Percentiles rank a stretch among this genome's conserved stretches.
Conservation (phyloP, 345 rosid species). For the Cardiospermum halicacabum region DNA sequence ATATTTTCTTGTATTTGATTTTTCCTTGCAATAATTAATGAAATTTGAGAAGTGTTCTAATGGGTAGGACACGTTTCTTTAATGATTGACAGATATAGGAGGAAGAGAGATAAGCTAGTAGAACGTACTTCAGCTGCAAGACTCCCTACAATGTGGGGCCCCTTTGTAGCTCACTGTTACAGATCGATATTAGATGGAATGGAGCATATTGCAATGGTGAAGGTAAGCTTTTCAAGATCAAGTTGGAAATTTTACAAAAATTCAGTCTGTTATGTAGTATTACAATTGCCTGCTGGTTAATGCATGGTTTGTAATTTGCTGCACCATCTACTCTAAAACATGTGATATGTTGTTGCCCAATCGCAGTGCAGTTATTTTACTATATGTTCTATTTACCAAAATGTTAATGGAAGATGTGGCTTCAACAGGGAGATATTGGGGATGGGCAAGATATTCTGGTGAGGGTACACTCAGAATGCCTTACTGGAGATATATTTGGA, state of each 20-base stretch:
- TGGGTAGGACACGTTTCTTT: not conserved
- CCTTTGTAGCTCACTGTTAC: constrained; percentile 75
- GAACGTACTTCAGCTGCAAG: constrained; percentile 72
- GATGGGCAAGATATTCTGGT: constrained; percentile 78
- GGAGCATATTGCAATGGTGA: constrained; percentile 97
- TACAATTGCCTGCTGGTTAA: not conserved
- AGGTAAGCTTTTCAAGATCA: constrained; percentile 43
- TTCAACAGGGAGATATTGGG: constrained; percentile 62
- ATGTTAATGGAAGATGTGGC: constrained; percentile 5
- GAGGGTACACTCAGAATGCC: constrained; percentile 77
- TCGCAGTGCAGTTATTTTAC: not conserved
- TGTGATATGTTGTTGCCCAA: not conserved
- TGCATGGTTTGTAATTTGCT: not conserved
- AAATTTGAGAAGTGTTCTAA: not conserved
- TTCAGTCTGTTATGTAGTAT: not conserved
- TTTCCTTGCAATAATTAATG: not conserved
- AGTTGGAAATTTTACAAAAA: not conserved
- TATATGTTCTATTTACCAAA: not conserved
- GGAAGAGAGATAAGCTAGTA: constrained; percentile 78
- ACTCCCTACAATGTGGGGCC: constrained; percentile 95
- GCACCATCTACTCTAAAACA: not conserved
- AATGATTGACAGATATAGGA: constrained; percentile 54
- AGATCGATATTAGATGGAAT: constrained; percentile 81
- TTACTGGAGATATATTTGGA: constrained; percentile 81
- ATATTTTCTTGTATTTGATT: not conserved